phyloP scores from a whole-genome alignment of 805 yeast species.

The Spathaspora hagerdaliae region DNA sequence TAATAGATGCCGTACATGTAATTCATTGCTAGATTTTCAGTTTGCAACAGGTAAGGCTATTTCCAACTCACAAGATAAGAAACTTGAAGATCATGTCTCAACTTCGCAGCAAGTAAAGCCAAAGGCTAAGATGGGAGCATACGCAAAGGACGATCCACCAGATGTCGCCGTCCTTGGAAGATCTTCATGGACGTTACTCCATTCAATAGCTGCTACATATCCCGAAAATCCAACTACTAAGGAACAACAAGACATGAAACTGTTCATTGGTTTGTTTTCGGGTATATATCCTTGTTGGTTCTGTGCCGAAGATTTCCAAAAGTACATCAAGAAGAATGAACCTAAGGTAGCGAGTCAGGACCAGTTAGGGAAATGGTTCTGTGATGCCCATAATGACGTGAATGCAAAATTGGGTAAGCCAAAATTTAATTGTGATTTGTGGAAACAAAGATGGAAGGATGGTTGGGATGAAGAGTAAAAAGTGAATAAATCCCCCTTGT shows the following conservation, averaged over 20 bases:
- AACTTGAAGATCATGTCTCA: constrained; percentile 1
- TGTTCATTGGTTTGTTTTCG: constrained; percentile 68
- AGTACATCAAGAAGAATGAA: constrained; percentile 49
- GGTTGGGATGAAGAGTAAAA: constrained; percentile 63
- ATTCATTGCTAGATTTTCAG: constrained; percentile 75
- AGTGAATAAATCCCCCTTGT: not conserved
- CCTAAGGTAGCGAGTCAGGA: constrained; percentile 67
- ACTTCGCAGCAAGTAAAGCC: not conserved
- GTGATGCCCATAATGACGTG: constrained; percentile 94
- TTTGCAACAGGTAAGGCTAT: constrained; percentile 39
- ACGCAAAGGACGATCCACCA: constrained; percentile 68
- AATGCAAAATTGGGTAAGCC: constrained; percentile 84
- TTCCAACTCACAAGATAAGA: constrained; percentile 2
- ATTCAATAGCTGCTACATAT: constrained; percentile 84
- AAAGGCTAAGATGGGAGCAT: constrained; percentile 11
- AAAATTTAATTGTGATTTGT: constrained; percentile 76
- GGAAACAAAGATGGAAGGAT: constrained; percentile 94
- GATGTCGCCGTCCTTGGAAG: constrained; percentile 78
- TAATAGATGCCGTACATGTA: constrained; percentile 80
- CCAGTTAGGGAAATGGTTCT: constrained; percentile 83
- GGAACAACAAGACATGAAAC: constrained; percentile 68
- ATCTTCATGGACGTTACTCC: constrained; percentile 90
- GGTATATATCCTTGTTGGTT: constrained; percentile 89
- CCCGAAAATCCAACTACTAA: constrained; percentile 62
- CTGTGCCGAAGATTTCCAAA: constrained; percentile 82